These are phyloP conservation scores for Phytophthora boehmeriae DNA, from an alignment of 352 stramenopile species.

Conservation along the genomic window DNA sequence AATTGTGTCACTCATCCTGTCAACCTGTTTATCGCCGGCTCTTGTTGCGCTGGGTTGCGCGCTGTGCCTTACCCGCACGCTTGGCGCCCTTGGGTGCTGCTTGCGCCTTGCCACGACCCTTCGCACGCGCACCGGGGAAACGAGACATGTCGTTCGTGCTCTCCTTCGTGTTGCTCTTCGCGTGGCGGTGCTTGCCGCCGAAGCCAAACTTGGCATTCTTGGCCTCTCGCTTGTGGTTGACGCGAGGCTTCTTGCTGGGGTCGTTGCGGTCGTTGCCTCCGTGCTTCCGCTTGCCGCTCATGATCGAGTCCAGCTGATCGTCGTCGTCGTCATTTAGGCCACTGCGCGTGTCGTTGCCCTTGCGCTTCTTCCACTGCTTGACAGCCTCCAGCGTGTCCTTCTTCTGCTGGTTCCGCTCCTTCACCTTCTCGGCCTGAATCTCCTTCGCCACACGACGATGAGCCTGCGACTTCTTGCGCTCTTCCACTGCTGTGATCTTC, in stretches of 20 bases:
- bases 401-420: constrained; percentile 85
- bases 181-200: constrained; percentile 74
- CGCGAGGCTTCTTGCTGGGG: constrained; percentile 65
- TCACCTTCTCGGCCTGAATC: constrained; percentile 87
- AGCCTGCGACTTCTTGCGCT: constrained; percentile 97
- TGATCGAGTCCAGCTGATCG: constrained; percentile 66
- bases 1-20: constrained; percentile 7
- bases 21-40: constrained; percentile 41
- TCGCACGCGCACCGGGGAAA: constrained; percentile 55
- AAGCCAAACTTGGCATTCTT: constrained; percentile 89
- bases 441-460: constrained; percentile 97
- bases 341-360: constrained; percentile 70
- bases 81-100: constrained; percentile 51
- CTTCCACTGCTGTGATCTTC: constrained; percentile 98
- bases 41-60: constrained; percentile 57
- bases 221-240: constrained; percentile 71
- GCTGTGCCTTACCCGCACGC: constrained; percentile 63
- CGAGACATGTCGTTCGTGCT: constrained; percentile 82
- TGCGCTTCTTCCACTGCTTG: constrained; percentile 91
- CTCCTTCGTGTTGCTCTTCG: constrained; percentile 82
- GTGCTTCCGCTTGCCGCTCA: constrained; percentile 63
- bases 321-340: constrained; percentile 68
- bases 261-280: constrained; percentile 54
- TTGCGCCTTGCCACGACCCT: constrained; percentile 47
- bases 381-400: constrained; percentile 88